A percentile compares a stretch with the other conserved stretches of the same genome.
phyloP scores from a whole-genome alignment of 352 stramenopile species.

The Phytopythium montanum region DNA sequence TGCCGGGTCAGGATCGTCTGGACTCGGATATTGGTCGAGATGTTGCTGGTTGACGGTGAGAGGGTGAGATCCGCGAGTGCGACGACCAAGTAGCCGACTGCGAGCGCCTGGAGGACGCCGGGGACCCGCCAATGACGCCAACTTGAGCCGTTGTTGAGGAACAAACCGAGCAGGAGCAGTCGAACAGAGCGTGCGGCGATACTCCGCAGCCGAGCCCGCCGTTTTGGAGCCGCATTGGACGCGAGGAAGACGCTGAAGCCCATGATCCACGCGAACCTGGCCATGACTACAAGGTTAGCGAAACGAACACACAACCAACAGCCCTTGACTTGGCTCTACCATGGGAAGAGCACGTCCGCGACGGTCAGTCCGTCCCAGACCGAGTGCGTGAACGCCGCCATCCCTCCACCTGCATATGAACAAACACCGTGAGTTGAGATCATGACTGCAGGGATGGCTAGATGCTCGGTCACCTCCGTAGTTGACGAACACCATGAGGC shows the following conservation, averaged over 20 bases:
- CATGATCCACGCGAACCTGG: constrained; percentile 86
- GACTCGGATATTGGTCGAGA: not conserved
- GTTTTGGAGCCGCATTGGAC: constrained; percentile 5
- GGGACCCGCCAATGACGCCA: constrained; percentile 67
- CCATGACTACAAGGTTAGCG: not conserved
- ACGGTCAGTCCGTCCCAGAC: constrained; percentile 75
- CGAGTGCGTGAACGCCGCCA: constrained; percentile 61
- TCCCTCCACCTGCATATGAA: constrained; percentile 37
- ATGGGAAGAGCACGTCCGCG: constrained; percentile 78
- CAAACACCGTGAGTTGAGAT: not conserved
- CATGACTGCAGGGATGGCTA: not conserved
- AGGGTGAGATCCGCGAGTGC: constrained; percentile 11
- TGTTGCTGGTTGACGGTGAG: not conserved
- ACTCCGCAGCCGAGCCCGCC: constrained; percentile 1
- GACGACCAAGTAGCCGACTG: constrained; percentile 39
- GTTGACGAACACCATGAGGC: constrained; percentile 87
- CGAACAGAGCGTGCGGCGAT: constrained; percentile 31
- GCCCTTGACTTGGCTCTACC: constrained; percentile 23
- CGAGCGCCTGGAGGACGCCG: constrained; percentile 72
- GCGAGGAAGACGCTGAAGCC: constrained; percentile 51
- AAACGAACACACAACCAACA: not conserved
- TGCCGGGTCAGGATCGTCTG: constrained; percentile 17
- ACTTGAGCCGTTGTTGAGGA: constrained; percentile 61
- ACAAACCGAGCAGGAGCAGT: constrained; percentile 61
- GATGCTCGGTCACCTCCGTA: constrained; percentile 45